Base-by-base conservation (phyloP, 108 stramenopile genomes). In the Pseudonitzschia pungens region DNA sequence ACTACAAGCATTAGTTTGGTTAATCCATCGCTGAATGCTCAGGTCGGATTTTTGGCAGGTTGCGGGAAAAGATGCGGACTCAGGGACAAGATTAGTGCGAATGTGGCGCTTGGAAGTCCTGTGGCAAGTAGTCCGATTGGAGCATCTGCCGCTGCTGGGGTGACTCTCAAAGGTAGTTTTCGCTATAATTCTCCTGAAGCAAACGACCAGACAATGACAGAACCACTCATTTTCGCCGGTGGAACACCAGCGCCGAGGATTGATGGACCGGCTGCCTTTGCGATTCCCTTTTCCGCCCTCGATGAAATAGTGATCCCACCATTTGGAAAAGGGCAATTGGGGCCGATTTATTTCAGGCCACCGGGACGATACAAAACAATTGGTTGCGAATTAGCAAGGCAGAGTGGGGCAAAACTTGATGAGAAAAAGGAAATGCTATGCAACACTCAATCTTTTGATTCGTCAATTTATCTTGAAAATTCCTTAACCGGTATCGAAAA, bases 401-500 rank as follows among this genome's bases (percentile, higher is more conserved):
- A 75, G 20, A 77, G 69, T 31, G 70, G 58, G 3, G 63, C 73
- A 4, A 68, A 50, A 14, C 65, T 57, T 56, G 52, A 62, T 65
- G 68, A 59, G 33, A 9, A 15, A 6, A 54, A 74, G 42, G 56
- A 55, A 15, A 45, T 77, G 42, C 20, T 60, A 21, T 87, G 86
- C 36, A 41, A 59, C 11, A 45, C 51, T 22, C 65, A 79, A 50
- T 67, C 54, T 16, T 94, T 89, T 67, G 73, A 72, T 59, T 76
- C 86, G 20, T 73, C 83, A 27, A 66, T 94, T 18, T 83, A 84
- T 45, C 79, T 94, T 21, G 89, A 92, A 56, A 94, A 94, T 64
- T 92, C 89, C 45, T 64, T 94, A 31, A 92, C 88, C n/a, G 93
- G 93, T 18, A 54, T 88, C 22, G 93, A 94, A 80, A 70, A 84